Evolutionary conservation across 306 rosid species (phyloP).

Genomic region (Potentilla sterilis): DNA sequence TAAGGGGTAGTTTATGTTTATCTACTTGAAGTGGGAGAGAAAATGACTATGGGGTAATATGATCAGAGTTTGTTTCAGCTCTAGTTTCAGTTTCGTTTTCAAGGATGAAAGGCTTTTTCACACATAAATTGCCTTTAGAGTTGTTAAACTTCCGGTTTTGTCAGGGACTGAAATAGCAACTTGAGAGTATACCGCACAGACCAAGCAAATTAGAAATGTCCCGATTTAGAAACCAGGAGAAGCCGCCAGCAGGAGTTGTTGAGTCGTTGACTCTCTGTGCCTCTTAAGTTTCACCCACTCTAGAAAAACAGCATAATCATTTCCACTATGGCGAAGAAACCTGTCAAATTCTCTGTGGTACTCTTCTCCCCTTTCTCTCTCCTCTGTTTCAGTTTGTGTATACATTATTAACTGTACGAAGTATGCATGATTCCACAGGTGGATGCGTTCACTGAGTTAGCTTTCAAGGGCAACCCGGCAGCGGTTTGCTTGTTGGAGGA

Average conservation of each 20-base stretch:
- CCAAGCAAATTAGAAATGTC: not conserved
- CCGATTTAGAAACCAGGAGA: not conserved
- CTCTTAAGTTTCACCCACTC: not conserved
- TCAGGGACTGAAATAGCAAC: not conserved
- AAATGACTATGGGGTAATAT: no score
- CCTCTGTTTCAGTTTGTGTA: not conserved
- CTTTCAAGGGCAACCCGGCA: constrained; percentile 78
- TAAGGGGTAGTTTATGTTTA: no score
- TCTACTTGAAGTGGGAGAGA: no score
- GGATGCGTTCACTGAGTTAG: constrained; percentile 61
- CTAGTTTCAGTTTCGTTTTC: not conserved
- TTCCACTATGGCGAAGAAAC: constrained; percentile 39
- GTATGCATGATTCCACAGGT: constrained; percentile 38
- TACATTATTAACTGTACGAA: not conserved
- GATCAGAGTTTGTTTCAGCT: not conserved
- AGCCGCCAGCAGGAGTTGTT: not conserved
- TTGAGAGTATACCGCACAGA: not conserved
- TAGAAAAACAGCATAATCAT: not conserved
- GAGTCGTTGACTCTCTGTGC: not conserved
- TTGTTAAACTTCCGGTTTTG: not conserved
- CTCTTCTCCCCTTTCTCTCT: not conserved
- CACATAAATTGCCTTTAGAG: not conserved
- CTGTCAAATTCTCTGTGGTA: constrained; percentile 62
- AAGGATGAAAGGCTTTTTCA: not conserved
- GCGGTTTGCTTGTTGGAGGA: constrained; percentile 68